Conservation (phyloP, 2,329 filamentous ascomycete genomes). For the Orbilia javanica region DNA sequence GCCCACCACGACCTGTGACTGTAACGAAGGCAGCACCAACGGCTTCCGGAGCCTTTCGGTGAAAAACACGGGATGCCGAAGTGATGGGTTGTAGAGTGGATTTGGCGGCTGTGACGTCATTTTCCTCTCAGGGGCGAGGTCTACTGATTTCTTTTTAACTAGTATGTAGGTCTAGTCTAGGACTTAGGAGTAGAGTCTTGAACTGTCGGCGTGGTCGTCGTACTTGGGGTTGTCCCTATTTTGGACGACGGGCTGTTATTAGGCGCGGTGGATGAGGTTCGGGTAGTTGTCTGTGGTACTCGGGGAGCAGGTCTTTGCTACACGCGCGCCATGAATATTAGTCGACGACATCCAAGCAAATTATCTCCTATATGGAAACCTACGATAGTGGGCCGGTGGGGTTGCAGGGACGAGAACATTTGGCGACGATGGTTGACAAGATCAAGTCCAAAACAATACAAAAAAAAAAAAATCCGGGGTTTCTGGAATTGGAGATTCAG, state of each 20-base stretch:
- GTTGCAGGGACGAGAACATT: constrained; percentile 56
- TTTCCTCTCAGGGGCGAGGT: not conserved
- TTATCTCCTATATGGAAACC: not conserved
- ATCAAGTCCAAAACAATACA: no score
- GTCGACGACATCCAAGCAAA: not conserved
- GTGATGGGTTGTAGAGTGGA: constrained; percentile 70
- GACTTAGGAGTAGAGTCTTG: not conserved
- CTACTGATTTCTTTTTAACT: not conserved
- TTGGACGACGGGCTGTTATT: not conserved
- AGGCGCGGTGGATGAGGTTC: constrained; percentile 23
- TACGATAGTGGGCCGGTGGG: constrained; percentile 51
- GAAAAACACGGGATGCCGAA: constrained; percentile 81
- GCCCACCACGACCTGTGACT: constrained; percentile 62
- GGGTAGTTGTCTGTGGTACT: constrained; percentile 36
- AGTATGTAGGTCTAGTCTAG: not conserved
- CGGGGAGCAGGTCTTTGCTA: constrained; percentile 30
- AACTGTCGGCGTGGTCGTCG: not conserved
- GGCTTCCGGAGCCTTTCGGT: constrained; percentile 73
- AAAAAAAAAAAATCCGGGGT: constrained; percentile 28
- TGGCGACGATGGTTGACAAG: constrained; percentile 9
- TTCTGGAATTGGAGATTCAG: not conserved
- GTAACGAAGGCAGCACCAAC: constrained; percentile 63
- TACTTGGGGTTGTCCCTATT: not conserved
- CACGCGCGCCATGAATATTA: not conserved
- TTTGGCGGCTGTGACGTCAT: constrained; percentile 60